Conservation (phyloP, 768 basidiomycete genomes). For the Hypholoma sublateritium region DNA sequence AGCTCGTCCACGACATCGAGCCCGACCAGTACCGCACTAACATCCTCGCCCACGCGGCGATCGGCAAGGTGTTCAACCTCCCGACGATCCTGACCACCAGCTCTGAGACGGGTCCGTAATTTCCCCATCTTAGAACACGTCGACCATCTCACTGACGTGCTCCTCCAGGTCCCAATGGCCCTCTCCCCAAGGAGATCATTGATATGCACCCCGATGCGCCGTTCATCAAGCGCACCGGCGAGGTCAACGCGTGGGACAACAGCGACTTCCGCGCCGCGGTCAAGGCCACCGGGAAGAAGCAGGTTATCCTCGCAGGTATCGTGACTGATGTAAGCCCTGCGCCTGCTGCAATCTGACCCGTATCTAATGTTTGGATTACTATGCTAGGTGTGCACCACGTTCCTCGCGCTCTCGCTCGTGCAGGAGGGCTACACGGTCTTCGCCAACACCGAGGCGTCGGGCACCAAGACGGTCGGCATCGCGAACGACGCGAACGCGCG, state of each 20-base stretch:
- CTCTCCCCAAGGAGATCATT: constrained; percentile 42
- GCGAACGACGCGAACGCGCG: constrained; percentile 46
- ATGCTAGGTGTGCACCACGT: constrained; percentile 44
- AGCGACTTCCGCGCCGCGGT: constrained; percentile 46
- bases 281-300: constrained; percentile 46
- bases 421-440: constrained; percentile 48
- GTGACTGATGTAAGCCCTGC: constrained; percentile 41
- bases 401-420: constrained; percentile 45
- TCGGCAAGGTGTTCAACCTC: constrained; percentile 44
- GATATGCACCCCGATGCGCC: constrained; percentile 45
- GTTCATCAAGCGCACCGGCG: constrained; percentile 44
- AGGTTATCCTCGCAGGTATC: constrained; percentile 50
- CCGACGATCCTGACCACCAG: constrained; percentile 47
- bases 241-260: constrained; percentile 56
- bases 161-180: constrained; percentile 45
- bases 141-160: neutral
- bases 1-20: constrained; percentile 40
- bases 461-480: constrained; percentile 37
- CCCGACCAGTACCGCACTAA: constrained; percentile 41
- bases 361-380: neutral
- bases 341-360: neutral
- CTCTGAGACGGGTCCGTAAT: constrained; percentile 37
- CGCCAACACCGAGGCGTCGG: constrained; percentile 47
- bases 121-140: neutral
- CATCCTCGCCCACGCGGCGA: constrained; percentile 45